Evolutionary conservation across 2,329 filamentous ascomycete genomes (phyloP), one percentile per base, ranked within the genome.

Genomic region (Verticillium longisporum): DNA sequence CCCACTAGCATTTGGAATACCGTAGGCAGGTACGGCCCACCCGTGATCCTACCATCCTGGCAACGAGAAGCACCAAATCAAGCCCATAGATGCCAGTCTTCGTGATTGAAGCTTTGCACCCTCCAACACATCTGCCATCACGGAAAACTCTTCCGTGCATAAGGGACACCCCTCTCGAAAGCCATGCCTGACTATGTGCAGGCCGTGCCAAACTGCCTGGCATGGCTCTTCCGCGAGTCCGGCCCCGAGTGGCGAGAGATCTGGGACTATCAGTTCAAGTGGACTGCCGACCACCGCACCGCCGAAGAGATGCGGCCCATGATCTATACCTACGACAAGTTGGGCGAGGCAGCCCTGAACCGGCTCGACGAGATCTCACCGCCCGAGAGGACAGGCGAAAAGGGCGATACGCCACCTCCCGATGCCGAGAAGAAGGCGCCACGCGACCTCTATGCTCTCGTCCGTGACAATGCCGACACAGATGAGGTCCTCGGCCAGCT

Each of bases 241-340:
- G 61, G 60, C 10, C 61, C 63, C 4, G 64, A 66, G 18, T 66
- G 66, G 58, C 61, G 65, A 36, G 56, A 66, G 13, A 62, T 68
- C 65, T 92, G 87, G 85, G 88, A 84, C 21, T 83, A 90, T 68
- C 82, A 79, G 6, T 92, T 93, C 70, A 82, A 87, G 66, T 88
- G 88, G 80, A 90, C 88, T 1, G 71, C 81, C 6, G 73, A 86
- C 3, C 90, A 94, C 71, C 74, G 84, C 18, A 84, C 83, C 1
- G 73, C 78, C 6, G 81, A 87, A 60, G 77, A 91, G 67, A 75
- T 88, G 45, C 73, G 82, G 60, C 83, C 82, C 3, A 70, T 89
- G 65, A 87, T 86, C 57, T 81, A 84, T 61, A 83, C 83, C 1
- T 93, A 90, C 69, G 91, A 94, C 72, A 78, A 77, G 7, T 75